Evolutionary conservation across 257 asterid species (phyloP), one percentile per base, ranked within the genome.

Genomic region (Craterostigma plantagineum): DNA sequence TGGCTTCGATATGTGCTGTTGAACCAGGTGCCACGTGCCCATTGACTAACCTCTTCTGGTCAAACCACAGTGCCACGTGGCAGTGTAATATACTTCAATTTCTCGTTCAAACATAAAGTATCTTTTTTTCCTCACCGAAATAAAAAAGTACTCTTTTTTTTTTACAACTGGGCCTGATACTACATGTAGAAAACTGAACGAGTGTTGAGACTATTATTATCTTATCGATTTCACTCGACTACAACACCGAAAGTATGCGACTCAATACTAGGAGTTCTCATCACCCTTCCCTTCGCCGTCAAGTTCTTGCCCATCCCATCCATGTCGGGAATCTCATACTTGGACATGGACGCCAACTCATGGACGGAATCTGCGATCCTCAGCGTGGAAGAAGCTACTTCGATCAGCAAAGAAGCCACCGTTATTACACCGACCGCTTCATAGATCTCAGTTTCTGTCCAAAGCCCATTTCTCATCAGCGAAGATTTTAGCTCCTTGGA

Each of bases 361-460:
- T 63, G 57, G 9, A 70, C 79, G 2, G 65, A 48, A 8, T 68
- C 81, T 1, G 65, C 60, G 7, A 74, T 63, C 58, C 65, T 68
- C 39, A 18, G 49, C 0, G 73, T 65, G 65, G 66, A 65, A 7
- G 66, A 58, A 11, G 68, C 81, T 1, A 59, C 35, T 8, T 73
- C 78, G 14, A 52, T 55, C 14, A 71, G 64, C 34, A 77, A 27
- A 11, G 84, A 68, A 39, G 75, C 77, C 7, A 68, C 71, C 11
- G 77, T 65, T 1, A 61, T 55, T 4, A 53, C 65, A 0, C 66
- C 71, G 12, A 68, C 52, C 14, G 62, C 47, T 1, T 65, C 58
- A 2, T 62, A 43, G n/a, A 73, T 39, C 39, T 46, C 62, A 0
- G 46, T 35, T 0, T 63, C 78, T 0, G 69, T 61, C 70, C 73